Base-by-base conservation (phyloP, 805 yeast species). In the Lipomyces orientalis region DNA sequence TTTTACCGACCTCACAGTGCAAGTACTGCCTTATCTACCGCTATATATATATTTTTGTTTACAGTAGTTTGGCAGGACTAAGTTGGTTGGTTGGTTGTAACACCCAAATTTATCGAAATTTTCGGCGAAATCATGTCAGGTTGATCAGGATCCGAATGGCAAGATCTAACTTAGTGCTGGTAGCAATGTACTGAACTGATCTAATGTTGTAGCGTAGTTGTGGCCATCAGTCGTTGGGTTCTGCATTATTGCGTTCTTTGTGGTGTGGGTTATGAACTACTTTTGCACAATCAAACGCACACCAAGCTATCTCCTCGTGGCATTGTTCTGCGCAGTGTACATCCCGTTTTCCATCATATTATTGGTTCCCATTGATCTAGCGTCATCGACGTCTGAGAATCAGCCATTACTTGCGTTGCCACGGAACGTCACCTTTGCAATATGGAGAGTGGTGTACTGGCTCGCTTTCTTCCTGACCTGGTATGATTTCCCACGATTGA, bases 361-460 rank as follows among this genome's bases (percentile, higher is more conserved):
- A 60, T 80, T 91, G 6, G 82, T 91, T 25, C 97, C 97, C 0
- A 82, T 89, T 37, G 97, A 91, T 77, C 83, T 90, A 58, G 84
- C 89, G 29, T 85, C 90, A 10, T 83, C 87, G 43, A 79, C 83
- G 60, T 76, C 81, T 31, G 77, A 78, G 29, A 78, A 75, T 22
- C 73, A 79, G 10, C 71, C 80, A 9, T 77, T 86, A 72, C 82
- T 88, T 71, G 82, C 82, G 59, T 70, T 90, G 55, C 83, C 85
- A n/a, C 80, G 80, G 62, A 65, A 74, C 0, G 81, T 82, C 9
- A 81, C 89, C 4, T 79, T 87, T n/a, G 75, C 81, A 4, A 74
- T 89, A 52, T 91, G 97, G 97, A 84, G 89, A 73, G 74, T 86
- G 58, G 87, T 89, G 62, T 91, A 91, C 77, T 91, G 97, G 97